Percentiles rank a stretch among this genome's conserved stretches.
Conservation (phyloP, 306 rosid genomes). For the Acacia confusa region DNA sequence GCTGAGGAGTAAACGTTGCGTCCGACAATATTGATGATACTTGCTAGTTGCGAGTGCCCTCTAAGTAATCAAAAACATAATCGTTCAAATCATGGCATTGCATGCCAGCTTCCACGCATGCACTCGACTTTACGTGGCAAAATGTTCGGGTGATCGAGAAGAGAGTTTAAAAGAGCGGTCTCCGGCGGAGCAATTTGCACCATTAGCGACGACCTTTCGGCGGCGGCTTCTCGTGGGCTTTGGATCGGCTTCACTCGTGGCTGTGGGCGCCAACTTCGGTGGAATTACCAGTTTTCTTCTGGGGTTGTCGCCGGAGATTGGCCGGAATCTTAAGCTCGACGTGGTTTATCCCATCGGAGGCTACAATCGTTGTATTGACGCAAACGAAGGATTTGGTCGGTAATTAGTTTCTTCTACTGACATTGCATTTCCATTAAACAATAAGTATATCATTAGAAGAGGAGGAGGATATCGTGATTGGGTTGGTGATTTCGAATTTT, state of each 20-base stretch:
- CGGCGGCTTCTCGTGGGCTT: slow-evolving; percentile 66
- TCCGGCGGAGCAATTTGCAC: slow-evolving; percentile 56
- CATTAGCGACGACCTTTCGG: slow-evolving; percentile 48
- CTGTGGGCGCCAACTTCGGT: slow-evolving; percentile 77
- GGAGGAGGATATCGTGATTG: not conserved
- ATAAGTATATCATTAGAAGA: not conserved
- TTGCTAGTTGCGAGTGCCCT: not conserved
- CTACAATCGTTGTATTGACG: slow-evolving; percentile 74
- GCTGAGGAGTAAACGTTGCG: not conserved
- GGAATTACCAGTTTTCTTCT: slow-evolving; percentile 80
- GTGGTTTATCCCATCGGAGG: slow-evolving; percentile 76
- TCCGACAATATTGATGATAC: not conserved
- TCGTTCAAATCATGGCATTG: slow-evolving; percentile 6
- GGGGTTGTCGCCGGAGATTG: slow-evolving; percentile 63
- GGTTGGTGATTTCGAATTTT: not conserved
- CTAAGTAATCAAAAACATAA: not conserved
- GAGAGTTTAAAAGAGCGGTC: slow-evolving; percentile 31
- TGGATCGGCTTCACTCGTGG: slow-evolving; percentile 80
- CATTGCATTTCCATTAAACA: not conserved
- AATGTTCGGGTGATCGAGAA: slow-evolving; percentile 35
- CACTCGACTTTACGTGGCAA: slow-evolving; percentile 27
- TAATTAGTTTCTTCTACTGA: slow-evolving; percentile 11
- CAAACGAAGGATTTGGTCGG: slow-evolving; percentile 80
- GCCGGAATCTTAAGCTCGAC: slow-evolving; percentile 67
- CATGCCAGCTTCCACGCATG: slow-evolving; percentile 35